Evolutionary conservation across 2,329 filamentous ascomycete species (phyloP), one percentile per base, ranked within the genome.

Genomic region (Elsinoe fawcettii): DNA sequence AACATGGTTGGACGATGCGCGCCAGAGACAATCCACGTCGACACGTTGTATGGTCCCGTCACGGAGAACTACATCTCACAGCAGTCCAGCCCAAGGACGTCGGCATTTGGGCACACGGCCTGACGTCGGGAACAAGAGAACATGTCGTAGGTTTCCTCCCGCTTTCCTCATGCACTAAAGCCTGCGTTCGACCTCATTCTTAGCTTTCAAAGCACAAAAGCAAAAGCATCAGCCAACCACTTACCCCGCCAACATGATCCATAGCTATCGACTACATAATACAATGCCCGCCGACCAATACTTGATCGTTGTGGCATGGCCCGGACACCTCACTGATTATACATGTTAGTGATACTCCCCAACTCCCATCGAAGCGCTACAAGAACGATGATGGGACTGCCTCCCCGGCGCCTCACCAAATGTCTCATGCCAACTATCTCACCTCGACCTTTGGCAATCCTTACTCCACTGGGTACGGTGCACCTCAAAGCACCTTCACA

Each of bases 141-240:
- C 22, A 53, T 53, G 49, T 53, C 49, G 49, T 53, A 37, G 32
- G 49, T 53, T 46, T 23, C 18, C 57, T 60, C 23, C 59, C 62
- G n/a, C 56, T 67, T 27, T 61, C 61, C 37, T 64, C 68, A 55
- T 64, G 66, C 3, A 69, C 68, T 60, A 63, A 65, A 27, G 63
- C 66, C 25, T 37, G 34, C 23, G 62, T 62, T n/a, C 67, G 63
- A 36, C 60, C 51, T 34, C 20, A 30, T 51, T 59, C 14, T 66
- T 67, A 58, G 59, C 56, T 32, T 68, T 67, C 64, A 20, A 64
- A 58, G 54, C 63, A n/a, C 66, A 67, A 57, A 37, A 37, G 34
- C 34, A 37, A 37, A 37, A 37, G 9, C 34, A n/a, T 37, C 34
- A 30, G n/a, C 34, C 34, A 62, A 69, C 55, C 63, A 61, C 68